Conservation (phyloP, 192 early-diverging fungal genomes). For the Rhizophagus prolifer region DNA sequence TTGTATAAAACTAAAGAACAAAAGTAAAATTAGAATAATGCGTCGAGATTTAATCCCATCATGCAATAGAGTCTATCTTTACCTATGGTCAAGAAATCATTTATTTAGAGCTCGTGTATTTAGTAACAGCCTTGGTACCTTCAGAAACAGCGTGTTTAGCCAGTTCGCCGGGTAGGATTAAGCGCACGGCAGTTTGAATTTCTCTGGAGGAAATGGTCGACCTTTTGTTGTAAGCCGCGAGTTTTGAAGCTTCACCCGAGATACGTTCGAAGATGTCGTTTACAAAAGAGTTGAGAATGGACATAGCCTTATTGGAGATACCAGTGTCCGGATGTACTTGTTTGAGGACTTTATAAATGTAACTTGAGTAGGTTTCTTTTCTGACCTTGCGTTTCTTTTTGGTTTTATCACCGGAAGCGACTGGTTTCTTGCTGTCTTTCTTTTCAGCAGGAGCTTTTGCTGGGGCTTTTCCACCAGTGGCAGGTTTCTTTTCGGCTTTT, state of each 20-base stretch:
- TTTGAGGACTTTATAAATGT: constrained; percentile 97
- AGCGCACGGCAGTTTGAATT: constrained; percentile 80
- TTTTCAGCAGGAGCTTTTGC: constrained; percentile 49
- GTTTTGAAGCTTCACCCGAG: constrained; percentile 78
- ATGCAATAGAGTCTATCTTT: neutral
- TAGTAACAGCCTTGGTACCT: constrained; percentile 97
- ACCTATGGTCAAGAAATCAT: neutral
- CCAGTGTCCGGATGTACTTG: constrained; percentile 97
- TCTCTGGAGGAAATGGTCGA: constrained; percentile 95
- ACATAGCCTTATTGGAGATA: constrained; percentile 98
- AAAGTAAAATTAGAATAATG: too few relatives aligned
- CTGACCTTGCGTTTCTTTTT: constrained; percentile 70
- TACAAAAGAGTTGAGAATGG: constrained; percentile 90
- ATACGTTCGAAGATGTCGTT: constrained; percentile 98
- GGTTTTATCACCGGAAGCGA: constrained; percentile 53
- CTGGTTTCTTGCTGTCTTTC: constrained; percentile 60
- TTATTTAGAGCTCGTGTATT: constrained; percentile 86
- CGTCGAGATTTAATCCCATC: neutral
- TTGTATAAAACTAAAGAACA: too few relatives aligned
- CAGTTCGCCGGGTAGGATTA: constrained; percentile 79
- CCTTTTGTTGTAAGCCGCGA: constrained; percentile 92
- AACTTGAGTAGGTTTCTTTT: constrained; percentile 90
- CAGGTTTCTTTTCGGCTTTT: constrained; percentile 48
- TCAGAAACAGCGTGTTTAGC: constrained; percentile 98
- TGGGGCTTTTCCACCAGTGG: constrained; percentile 57